Conservation (phyloP, 495 filamentous ascomycete genomes). For the Penicillium bialowiezense region DNA sequence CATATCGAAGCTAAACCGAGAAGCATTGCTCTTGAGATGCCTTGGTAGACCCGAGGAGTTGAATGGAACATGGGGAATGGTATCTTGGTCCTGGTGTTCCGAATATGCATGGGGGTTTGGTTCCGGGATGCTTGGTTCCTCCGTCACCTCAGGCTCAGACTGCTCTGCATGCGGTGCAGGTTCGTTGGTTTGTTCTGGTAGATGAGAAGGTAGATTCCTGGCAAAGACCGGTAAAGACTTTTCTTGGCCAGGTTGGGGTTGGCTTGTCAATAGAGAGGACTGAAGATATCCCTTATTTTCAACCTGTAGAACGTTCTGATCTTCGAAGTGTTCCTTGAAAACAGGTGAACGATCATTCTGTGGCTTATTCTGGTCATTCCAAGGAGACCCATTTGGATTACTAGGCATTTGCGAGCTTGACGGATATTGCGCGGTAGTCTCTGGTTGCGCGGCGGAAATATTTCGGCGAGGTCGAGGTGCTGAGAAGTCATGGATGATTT, state of each 20-base stretch:
- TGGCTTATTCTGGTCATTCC: slow-evolving; percentile 31
- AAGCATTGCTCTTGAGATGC: slow-evolving; percentile 83
- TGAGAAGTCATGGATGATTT: slow-evolving; percentile 86
- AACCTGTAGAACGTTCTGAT: slow-evolving; percentile 46
- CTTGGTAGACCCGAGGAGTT: slow-evolving; percentile 52
- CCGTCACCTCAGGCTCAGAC: background rate
- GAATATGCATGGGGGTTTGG: slow-evolving; percentile 7
- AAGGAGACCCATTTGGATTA: slow-evolving; percentile 7
- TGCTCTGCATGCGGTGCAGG: slow-evolving; percentile 13
- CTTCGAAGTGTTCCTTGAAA: slow-evolving; percentile 68
- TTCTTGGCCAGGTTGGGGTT: slow-evolving; percentile 30
- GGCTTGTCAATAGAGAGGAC: slow-evolving; percentile 42
- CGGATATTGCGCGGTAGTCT: slow-evolving; percentile 11
- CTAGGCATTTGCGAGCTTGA: slow-evolving; percentile 6
- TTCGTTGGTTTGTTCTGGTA: slow-evolving; percentile 27
- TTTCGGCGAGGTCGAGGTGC: slow-evolving; percentile 67
- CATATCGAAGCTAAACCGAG: slow-evolving; percentile 91
- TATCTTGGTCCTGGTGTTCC: slow-evolving; percentile 29
- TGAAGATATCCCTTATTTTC: slow-evolving; percentile 51
- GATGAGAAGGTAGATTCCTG: slow-evolving; percentile 43
- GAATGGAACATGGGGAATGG: slow-evolving; percentile 37
- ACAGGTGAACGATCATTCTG: slow-evolving; percentile 57
- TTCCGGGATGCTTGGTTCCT: slow-evolving; percentile 5
- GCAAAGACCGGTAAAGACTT: slow-evolving; percentile 50
- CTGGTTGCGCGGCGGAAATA: slow-evolving; percentile 38